A percentile compares a stretch with the other conserved stretches of the same genome.
These are phyloP conservation scores for Phragmites australis DNA, from an alignment of 176 grass and related monocot genomes.

Conservation along the genomic window DNA sequence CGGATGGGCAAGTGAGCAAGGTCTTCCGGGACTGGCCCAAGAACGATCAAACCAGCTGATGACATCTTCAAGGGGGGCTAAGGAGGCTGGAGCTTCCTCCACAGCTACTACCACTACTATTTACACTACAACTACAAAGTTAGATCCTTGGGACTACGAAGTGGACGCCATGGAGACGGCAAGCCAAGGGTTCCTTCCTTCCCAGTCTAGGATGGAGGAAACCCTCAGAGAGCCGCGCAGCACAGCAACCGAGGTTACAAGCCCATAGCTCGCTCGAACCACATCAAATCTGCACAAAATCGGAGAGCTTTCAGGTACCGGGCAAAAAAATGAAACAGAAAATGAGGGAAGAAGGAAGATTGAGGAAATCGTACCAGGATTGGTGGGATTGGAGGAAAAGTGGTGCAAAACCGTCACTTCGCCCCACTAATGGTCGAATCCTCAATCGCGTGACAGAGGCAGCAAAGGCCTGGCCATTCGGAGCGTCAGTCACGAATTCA, in stretches of 20 bases:
- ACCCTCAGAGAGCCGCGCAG: conserved; percentile 31
- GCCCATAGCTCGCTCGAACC: conserved; percentile 6
- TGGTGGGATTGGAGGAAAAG: conserved; percentile 20
- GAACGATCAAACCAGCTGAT: conserved; percentile 43
- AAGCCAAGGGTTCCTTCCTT: conserved; percentile 50
- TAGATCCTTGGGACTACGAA: conserved; percentile 23
- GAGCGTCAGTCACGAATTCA: background rate
- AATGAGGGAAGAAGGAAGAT: background rate
- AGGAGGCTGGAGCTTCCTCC: conserved; percentile 35
- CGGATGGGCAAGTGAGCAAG: conserved; percentile 39
- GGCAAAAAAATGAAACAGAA: background rate
- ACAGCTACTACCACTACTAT: conserved; percentile 37
- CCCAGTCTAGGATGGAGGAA: conserved; percentile 45
- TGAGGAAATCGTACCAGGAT: conserved; percentile 18
- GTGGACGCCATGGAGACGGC: conserved; percentile 41
- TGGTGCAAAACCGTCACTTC: conserved; percentile 10
- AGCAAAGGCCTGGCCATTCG: background rate
- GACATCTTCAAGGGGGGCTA: conserved; percentile 42
- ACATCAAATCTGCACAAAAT: conserved; percentile 40
- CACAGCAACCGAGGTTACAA: conserved; percentile 35
- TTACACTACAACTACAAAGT: conserved; percentile 40
- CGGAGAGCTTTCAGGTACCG: background rate
- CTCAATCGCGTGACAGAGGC: background rate
- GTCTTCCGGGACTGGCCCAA: conserved; percentile 46
- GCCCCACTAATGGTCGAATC: background rate